Evolutionary conservation across 2,329 filamentous ascomycete genomes (phyloP), one percentile per base, ranked within the genome.

Genomic region (Paecilomyces fulvus): DNA sequence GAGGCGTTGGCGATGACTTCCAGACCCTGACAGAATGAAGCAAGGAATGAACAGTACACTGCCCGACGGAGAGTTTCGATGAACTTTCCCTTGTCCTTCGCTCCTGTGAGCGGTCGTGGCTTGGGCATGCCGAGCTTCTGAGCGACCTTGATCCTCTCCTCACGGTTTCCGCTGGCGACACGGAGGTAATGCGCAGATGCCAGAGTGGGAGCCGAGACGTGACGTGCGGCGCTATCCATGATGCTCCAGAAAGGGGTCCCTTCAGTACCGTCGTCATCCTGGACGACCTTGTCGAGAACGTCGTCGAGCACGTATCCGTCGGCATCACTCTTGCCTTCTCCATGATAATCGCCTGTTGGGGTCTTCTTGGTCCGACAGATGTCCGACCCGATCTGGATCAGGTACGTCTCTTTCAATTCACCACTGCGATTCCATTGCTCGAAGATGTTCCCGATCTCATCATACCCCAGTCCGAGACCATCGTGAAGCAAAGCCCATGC

Each of bases 271-370:
- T 85, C 83, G 20, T 83, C 80, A 61, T 88, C 85, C 69, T 89
- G 85, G 0, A 88, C 85, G 0, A 89, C 85, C 65, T 88, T 88
- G 69, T 89, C 86, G 54, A 84, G 78, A 1, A 89, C 80, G 20
- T 82, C 76, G 28, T 81, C 79, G 1, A 89, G 75, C 0, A 88
- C 80, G 33, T 81, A 78, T 54, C 74, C 67, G 11, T 71, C 71
- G 3, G 75, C 67, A 0, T 60, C 58, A 43, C 67, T 65, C 11
- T 63, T 61, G 3, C 65, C 69, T 58, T 73, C 69, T 4, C 70
- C 71, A 17, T 64, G 62, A 2, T 64, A 58, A 52, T 73, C 72
- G 1, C 71, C 67, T 2, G 70, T 28, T 0, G 67, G 63, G 0
- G 75, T 73, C 60, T 79, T 78, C 63, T 76, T 80, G 10, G 76